phyloP scores from a whole-genome alignment of 495 filamentous ascomycete species.

The Talaromyces ruber region DNA sequence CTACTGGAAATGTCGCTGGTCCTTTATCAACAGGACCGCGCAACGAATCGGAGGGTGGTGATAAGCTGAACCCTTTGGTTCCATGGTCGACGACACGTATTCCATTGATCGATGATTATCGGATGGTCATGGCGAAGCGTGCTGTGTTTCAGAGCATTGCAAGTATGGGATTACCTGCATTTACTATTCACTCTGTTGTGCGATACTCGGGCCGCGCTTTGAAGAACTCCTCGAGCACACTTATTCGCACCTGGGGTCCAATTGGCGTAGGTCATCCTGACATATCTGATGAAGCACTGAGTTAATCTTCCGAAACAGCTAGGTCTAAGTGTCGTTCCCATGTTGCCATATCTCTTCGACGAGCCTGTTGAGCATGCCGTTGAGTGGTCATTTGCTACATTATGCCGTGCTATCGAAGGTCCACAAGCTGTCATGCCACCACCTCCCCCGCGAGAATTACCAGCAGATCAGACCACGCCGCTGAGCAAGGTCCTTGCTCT shows the following conservation, averaged over 20 bases:
- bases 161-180: constrained; percentile 87
- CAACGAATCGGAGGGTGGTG: neutral
- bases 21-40: constrained; percentile 11
- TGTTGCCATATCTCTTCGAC: constrained; percentile 84
- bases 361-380: constrained; percentile 85
- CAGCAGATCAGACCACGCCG: constrained; percentile 12
- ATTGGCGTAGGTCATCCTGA: constrained; percentile 57
- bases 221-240: constrained; percentile 67
- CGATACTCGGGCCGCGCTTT: constrained; percentile 74
- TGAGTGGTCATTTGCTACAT: constrained; percentile 82
- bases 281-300: neutral
- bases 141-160: constrained; percentile 85
- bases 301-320: constrained; percentile 34
- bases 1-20: constrained; percentile 24
- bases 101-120: constrained; percentile 80
- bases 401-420: constrained; percentile 61
- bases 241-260: constrained; percentile 73
- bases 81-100: constrained; percentile 38
- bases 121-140: constrained; percentile 83
- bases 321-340: constrained; percentile 79
- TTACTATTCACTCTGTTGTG: constrained; percentile 91
- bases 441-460: constrained; percentile 12
- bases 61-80: constrained; percentile 12
- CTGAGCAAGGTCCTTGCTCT: constrained; percentile 10
- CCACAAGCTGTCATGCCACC: constrained; percentile 39